phyloP scores from a whole-genome alignment of 2,329 filamentous ascomycete genomes.

The Chaetothyriales sp. region DNA sequence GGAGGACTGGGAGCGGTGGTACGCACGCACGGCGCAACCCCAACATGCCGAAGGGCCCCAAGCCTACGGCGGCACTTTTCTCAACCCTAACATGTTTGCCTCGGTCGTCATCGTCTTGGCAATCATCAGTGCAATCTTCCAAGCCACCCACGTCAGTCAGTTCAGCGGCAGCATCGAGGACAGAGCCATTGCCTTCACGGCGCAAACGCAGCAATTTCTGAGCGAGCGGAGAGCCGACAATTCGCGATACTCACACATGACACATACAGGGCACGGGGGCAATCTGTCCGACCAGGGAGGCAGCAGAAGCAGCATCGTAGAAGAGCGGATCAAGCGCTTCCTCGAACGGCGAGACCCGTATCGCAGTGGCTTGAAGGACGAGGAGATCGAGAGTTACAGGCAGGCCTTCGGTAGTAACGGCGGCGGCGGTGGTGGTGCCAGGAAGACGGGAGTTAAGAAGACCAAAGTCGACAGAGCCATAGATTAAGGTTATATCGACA shows the following conservation, averaged over 20 bases:
- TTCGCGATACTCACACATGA: slow-evolving; percentile 30
- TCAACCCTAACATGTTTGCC: slow-evolving; percentile 69
- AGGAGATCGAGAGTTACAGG: slow-evolving; percentile 30
- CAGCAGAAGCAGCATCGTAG: slow-evolving; percentile 13
- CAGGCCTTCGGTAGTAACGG: slow-evolving; percentile 9
- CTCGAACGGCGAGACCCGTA: slow-evolving; percentile 56
- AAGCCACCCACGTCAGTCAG: slow-evolving; percentile 55
- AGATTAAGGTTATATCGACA: not conserved
- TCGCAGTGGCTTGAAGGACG: slow-evolving; percentile 31
- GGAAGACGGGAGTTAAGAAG: not conserved
- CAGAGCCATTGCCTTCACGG: slow-evolving; percentile 51
- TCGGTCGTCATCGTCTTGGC: slow-evolving; percentile 57
- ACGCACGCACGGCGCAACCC: slow-evolving; percentile 39
- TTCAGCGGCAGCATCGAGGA: slow-evolving; percentile 51
- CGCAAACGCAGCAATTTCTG: slow-evolving; percentile 46
- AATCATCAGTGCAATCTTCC: slow-evolving; percentile 55
- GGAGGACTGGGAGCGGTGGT: slow-evolving; percentile 92
- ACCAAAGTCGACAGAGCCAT: not conserved
- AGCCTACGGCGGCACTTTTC: slow-evolving; percentile 43
- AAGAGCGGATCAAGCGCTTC: slow-evolving; percentile 64
- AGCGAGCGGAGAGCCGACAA: slow-evolving; percentile 41
- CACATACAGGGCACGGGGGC: slow-evolving; percentile 34
- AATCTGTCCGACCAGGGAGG: slow-evolving; percentile 2
- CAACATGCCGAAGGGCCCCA: slow-evolving; percentile 26
- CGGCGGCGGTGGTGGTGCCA: not conserved